Base-by-base conservation (phyloP, 1,284 basidiomycete species). In the Ceratobasidium sp. region DNA sequence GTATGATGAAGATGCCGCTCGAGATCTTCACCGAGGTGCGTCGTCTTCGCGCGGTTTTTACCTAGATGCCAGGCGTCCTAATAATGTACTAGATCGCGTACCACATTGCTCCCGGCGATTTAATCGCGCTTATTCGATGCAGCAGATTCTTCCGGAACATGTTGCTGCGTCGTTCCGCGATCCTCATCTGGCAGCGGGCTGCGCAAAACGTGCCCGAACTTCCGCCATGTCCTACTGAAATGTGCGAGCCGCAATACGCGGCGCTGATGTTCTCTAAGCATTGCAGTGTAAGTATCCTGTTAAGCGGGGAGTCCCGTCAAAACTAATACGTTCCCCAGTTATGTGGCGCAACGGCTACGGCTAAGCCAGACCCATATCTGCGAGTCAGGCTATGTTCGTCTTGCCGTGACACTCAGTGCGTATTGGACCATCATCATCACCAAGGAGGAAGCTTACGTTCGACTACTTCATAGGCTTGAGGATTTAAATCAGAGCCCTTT, bases 331-430 rank as follows among this genome's bases (percentile, higher is more conserved):
- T 8, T 50, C 13, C 5, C 8, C 23, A 69, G 64, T 16, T 55
- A 13, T 69, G 64, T 30, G 64, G 64, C 8, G 50, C 52, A n/a
- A 38, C 35, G 14, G 41, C 64, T 2, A 69, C 52, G 9, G 52
- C 38, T 14, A 54, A 57, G n/a, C 52, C 52, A 30, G 64, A 69
- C 50, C 21, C 64, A 32, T 16, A 46, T 32, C 32, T 55, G 26
- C 23, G 4, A 18, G 52, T 26, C 1, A 1, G 64, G n/a, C 43
- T 69, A 5, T 69, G 64, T n/a, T 18, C 41, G 13, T 11, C 41
- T 4, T 69, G 64, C 28, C 64, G 64, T 14, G 41, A 69, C 9
- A 69, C n/a, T n/a, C 2, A 54, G 64, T 69, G 26, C 8, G 64
- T 35, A 35, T 2, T 11, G 16, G 11, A 32, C 4, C 32, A 3